Percentiles rank a stretch among this genome's conserved stretches.
These are phyloP conservation scores for Oryza nivara DNA, from an alignment of 176 grass and related monocot species.

Conservation along the genomic window DNA sequence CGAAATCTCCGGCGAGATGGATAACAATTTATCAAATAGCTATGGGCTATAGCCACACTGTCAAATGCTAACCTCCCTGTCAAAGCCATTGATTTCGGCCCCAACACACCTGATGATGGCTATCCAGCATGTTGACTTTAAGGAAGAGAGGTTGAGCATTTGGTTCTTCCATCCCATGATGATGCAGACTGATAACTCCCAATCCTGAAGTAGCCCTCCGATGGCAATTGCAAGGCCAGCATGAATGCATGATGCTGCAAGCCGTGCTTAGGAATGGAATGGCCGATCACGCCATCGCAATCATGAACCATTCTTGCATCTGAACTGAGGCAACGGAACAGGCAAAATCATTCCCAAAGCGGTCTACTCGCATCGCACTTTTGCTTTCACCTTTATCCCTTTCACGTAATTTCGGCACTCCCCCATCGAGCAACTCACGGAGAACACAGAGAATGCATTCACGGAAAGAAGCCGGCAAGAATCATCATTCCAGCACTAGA, in stretches of 20 bases:
- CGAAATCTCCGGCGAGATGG: slow-evolving; percentile 25
- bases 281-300: slow-evolving; percentile 31
- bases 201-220: not conserved
- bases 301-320: not conserved
- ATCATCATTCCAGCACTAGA: not conserved
- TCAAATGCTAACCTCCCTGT: not conserved
- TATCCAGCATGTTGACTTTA: not conserved
- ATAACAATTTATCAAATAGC: not conserved
- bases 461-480: slow-evolving; percentile 29
- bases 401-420: not conserved
- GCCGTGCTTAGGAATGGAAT: slow-evolving; percentile 20
- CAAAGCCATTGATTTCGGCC: slow-evolving; percentile 1
- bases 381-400: slow-evolving; percentile 22
- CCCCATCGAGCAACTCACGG: not conserved
- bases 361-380: not conserved
- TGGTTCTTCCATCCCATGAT: not conserved
- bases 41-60: not conserved
- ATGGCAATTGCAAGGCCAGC: not conserved
- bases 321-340: not conserved
- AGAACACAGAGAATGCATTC: not conserved
- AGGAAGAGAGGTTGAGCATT: not conserved
- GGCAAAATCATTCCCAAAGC: slow-evolving; percentile 3
- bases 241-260: not conserved
- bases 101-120: slow-evolving; percentile 21
- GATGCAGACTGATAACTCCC: slow-evolving; percentile 19